A percentile compares a stretch with the other conserved stretches of the same genome.
Evolutionary conservation across 495 filamentous ascomycete species (phyloP).

Genomic region (Tuber melanosporum): DNA sequence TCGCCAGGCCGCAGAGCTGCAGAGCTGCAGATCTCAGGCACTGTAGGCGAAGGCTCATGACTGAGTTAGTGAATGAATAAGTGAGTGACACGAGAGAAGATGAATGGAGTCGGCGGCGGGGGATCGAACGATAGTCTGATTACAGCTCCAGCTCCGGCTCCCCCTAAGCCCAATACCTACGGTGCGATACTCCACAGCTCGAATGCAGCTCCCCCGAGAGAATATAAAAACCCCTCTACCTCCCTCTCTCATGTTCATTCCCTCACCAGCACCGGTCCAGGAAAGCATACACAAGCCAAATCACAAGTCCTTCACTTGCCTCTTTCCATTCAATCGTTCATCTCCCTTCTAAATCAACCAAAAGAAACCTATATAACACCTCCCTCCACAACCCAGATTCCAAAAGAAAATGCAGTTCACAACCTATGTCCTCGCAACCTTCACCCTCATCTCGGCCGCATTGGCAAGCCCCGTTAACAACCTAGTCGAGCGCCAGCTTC

Average conservation of each 20-base stretch:
- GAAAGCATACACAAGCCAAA: not conserved
- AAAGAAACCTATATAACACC: not conserved
- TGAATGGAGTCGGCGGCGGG: not conserved
- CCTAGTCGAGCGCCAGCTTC: constrained; percentile 12
- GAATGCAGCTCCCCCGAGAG: not conserved
- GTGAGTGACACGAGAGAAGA: not conserved
- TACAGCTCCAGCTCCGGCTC: not conserved
- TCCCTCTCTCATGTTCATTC: not conserved
- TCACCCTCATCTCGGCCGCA: constrained; percentile 16
- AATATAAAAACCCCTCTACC: constrained; percentile 2
- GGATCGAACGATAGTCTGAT: not conserved
- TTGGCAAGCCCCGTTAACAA: constrained; percentile 17
- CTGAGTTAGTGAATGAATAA: not conserved
- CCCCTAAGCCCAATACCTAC: not conserved
- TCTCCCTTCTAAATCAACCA: not conserved
- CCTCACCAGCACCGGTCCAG: not conserved
- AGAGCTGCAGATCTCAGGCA: not conserved
- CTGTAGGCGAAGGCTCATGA: not conserved
- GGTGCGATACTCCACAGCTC: not conserved
- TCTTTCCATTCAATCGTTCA: not conserved
- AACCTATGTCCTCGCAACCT: constrained; percentile 13
- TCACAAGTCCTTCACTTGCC: not conserved
- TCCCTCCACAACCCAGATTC: not conserved
- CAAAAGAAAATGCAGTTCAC: constrained; percentile 29
- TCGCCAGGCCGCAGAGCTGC: not conserved